Evolutionary conservation across 352 stramenopile genomes (phyloP), one percentile per base, ranked within the genome.

Genomic region (Thalassiosira livingstoniorum): DNA sequence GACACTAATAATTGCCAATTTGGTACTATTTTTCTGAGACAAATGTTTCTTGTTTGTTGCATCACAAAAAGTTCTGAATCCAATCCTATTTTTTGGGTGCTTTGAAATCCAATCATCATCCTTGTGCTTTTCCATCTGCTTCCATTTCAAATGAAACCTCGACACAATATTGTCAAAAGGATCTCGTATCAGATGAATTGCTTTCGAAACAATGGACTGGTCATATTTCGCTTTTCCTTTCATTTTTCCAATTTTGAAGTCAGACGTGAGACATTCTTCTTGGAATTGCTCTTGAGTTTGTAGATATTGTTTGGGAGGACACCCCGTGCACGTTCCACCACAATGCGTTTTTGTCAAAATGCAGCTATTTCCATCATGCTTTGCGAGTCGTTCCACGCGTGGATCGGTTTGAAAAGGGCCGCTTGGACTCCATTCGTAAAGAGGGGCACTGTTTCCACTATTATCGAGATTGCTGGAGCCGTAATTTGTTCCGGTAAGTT

Each of bases 111-210:
- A 69, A 37, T 43, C 45, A 7, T 21, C 61, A 18, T 69, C 45
- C 13, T 5, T 39, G n/a, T 54, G 61, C 21, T n/a, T n/a, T 27
- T 27, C 27, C 61, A 55, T 69, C 35, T 69, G 61, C 32, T 69
- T 69, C 2, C 61, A n/a, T 18, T 69, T 73, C 45, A 73, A 62
- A 58, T 60, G 43, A 51, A 60, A 69, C 27, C 74, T 63, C 15
- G 80, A 63, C 32, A 87, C 80, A 47, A 78, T 18, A 43, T 87
- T 87, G 61, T 87, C 75, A 39, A 87, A 83, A 21, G 80, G 80
- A 77, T 83, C 27, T 18, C 80, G 80, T 21, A 87, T 55, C 34
- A 87, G 47, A 80, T 87, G 80, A 2, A 87, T 45, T 32, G 80
- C 74, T 37, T 80, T 83, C 4, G 70, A 25, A 11, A 75, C 45